phyloP scores from a whole-genome alignment of 331 rosid genomes.

The Stylosanthes scabra region DNA sequence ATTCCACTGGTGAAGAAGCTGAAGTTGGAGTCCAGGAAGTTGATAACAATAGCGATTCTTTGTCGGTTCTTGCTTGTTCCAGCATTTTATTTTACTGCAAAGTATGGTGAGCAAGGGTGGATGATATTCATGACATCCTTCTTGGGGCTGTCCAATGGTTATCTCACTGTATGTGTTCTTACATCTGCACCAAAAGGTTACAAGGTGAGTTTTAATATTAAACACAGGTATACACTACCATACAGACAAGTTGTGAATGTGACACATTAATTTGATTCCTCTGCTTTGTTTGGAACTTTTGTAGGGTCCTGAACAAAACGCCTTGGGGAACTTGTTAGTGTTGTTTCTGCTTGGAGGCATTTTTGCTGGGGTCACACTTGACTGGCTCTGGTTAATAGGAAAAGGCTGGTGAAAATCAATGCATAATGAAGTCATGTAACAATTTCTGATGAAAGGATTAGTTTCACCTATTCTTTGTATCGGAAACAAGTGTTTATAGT shows the following conservation, averaged over 20 bases:
- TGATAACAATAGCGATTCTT: conserved; percentile 50
- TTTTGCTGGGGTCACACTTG: conserved; percentile 87
- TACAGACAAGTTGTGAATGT: not conserved
- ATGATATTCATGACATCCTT: conserved; percentile 88
- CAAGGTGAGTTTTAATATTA: conserved; percentile 59
- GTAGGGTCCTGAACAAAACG: conserved; percentile 98
- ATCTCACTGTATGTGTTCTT: conserved; percentile 83
- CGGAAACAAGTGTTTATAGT: not conserved
- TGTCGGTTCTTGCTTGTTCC: conserved; percentile 80
- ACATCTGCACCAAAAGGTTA: conserved; percentile 96
- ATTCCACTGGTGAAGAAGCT: conserved; percentile 61
- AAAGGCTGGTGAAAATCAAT: conserved; percentile 71
- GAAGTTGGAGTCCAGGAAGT: conserved; percentile 71
- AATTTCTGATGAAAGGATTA: too few species aligned
- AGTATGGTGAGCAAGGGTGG: conserved; percentile 90
- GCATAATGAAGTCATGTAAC: too few species aligned
- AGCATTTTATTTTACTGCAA: conserved; percentile 86
- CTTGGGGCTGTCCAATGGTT: conserved; percentile 88
- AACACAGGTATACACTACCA: not conserved
- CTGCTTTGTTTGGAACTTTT: conserved; percentile 30
- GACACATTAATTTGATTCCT: not conserved
- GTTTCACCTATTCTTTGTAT: not conserved
- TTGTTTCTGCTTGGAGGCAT: conserved; percentile 79
- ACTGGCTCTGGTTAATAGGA: conserved; percentile 95
- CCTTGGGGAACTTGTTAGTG: conserved; percentile 85